These are phyloP conservation scores for Coemansia sp. DNA, from an alignment of 192 early-diverging fungal species.

Conservation along the genomic window DNA sequence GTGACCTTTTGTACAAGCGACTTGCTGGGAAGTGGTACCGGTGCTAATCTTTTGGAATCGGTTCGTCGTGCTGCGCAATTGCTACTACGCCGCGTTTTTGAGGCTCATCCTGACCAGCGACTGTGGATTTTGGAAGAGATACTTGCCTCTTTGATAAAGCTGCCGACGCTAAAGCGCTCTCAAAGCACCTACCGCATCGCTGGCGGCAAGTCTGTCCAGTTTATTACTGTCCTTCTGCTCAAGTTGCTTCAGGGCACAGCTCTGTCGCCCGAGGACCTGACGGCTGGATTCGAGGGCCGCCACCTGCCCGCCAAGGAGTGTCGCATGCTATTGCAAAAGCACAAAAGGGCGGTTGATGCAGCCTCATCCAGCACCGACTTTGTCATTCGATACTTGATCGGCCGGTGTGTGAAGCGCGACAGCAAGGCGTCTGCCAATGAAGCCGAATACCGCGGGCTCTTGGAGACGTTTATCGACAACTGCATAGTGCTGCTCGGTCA, in stretches of 20 bases:
- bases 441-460: conserved; percentile 69
- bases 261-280: conserved; percentile 38
- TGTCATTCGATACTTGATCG: conserved; percentile 64
- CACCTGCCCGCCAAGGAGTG: conserved; percentile 39
- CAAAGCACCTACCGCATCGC: conserved; percentile 61
- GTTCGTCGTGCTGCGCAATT: conserved; percentile 44
- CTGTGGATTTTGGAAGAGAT: conserved; percentile 87
- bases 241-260: conserved; percentile 64
- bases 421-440: conserved; percentile 57
- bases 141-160: conserved; percentile 69
- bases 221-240: conserved; percentile 71
- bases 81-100: conserved; percentile 46
- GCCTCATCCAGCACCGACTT: conserved; percentile 61
- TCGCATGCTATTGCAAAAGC: conserved; percentile 34
- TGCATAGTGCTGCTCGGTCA: conserved; percentile 69
- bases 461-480: conserved; percentile 78
- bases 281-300: conserved; percentile 38
- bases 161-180: conserved; percentile 62
- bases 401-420: conserved; percentile 58
- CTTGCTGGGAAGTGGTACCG: conserved; percentile 19
- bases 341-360: conserved; percentile 58
- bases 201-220: conserved; percentile 70
- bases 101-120: conserved; percentile 59
- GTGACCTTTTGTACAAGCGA: conserved; percentile 40
- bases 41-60: conserved; percentile 40